A percentile compares a stretch with the other conserved stretches of the same genome.
Conservation (phyloP, 164 flowering plant genomes). For the Buxus sempervirens region DNA sequence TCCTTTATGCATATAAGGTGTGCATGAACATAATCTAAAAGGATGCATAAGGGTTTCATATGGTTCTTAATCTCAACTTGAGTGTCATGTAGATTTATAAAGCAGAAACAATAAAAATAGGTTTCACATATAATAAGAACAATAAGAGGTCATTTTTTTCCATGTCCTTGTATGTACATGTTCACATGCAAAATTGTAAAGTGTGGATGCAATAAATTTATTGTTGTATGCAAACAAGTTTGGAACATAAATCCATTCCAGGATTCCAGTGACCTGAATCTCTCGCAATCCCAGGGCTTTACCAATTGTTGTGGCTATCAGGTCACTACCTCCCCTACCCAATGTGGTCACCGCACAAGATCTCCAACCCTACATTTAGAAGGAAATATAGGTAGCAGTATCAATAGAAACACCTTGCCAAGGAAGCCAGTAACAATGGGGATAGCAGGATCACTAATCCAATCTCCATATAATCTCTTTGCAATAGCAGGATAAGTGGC, state of each 20-base stretch:
- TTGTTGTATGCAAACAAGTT: no score
- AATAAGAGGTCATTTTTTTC: neutral
- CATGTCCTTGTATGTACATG: neutral
- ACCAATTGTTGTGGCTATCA: conserved; percentile 75
- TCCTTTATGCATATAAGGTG: neutral
- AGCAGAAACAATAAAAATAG: neutral
- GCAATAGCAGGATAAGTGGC: conserved; percentile 83
- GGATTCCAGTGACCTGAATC: conserved; percentile 48
- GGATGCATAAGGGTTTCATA: neutral
- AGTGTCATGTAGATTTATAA: neutral
- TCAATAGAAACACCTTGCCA: conserved; percentile 45
- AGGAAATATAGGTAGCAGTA: neutral
- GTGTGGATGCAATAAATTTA: no score
- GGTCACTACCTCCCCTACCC: conserved; percentile 77
- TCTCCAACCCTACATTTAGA: conserved; percentile 49
- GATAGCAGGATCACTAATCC: conserved; percentile 64
- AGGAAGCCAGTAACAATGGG: conserved; percentile 80
- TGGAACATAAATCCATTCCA: neutral
- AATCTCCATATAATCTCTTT: conserved; percentile 54
- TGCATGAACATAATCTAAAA: neutral
- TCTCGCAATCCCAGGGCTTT: conserved; percentile 63
- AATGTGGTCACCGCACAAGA: conserved; percentile 61
- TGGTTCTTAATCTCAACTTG: neutral
- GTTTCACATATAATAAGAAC: neutral
- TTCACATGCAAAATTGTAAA: no score